Evolutionary conservation across 768 basidiomycete species (phyloP), one percentile per base, ranked within the genome.

Genomic region (Psilocybe subaeruginosa): DNA sequence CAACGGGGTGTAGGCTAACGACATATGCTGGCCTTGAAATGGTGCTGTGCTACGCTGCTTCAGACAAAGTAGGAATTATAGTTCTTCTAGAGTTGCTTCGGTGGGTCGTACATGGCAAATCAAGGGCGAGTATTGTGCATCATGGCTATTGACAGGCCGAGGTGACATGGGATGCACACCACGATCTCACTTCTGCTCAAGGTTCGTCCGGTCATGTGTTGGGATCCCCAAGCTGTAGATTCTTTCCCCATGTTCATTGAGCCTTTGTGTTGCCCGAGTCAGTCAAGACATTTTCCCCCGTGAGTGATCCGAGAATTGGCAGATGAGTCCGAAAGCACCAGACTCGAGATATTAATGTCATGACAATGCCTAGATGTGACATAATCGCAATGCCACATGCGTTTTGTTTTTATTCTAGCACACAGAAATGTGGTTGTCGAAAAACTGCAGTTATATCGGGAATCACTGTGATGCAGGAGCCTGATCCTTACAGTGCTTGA

Each of bases 121-220:
- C 19, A 54, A 37, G 41, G 19, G 54, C 17, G 54, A 14, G 19
- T 19, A 27, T 41, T 29, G 33, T 8, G n/a, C 54, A 29, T 43
- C 27, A 23, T 51, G 54, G 49, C 33, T 14, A 43, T 56, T 61
- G 60, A 51, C 54, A 61, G 55, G 33, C 60, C 60, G 16, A 51
- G 19, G 16, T 56, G 54, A 43, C 60, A 58, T 48, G 51, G 35
- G 39, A 53, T 47, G 19, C 35, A 43, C 50, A 27, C 16, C 9
- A 41, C 9, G 33, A 23, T 17, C 14, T 12, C n/a, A 12, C 14
- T 2, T 43, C 41, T 12, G n/a, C 41, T 35, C 33, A 35, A 39
- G 37, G 37, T 43, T 43, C n/a, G 14, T n/a, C n/a, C 41, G 14
- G 41, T 43, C n/a, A 43, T n/a, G 7, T 43, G 6, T 43, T n/a